Conservation (phyloP, 1,139 yeast species). For the Candida glucosophila region DNA sequence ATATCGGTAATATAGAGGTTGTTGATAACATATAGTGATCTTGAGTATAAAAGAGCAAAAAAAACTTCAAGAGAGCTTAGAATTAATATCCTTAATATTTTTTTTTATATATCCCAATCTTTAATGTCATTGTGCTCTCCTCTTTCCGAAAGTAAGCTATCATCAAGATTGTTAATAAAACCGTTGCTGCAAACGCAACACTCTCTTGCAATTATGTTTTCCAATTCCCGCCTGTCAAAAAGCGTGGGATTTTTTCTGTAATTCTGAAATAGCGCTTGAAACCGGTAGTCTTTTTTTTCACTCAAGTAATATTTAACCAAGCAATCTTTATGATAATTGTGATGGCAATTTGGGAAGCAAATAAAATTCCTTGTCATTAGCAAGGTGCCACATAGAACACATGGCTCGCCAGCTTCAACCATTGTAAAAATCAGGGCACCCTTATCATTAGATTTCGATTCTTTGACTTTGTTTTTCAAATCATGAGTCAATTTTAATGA, state of each 20-base stretch:
- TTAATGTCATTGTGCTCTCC: conserved; percentile 12
- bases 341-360: conserved; percentile 79
- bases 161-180: conserved; percentile 64
- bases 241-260: conserved; percentile 36
- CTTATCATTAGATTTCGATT: conserved; percentile 37
- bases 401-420: conserved; percentile 79
- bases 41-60: too few relatives aligned
- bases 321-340: conserved; percentile 87
- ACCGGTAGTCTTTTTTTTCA: conserved; percentile 57
- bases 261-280: conserved; percentile 52
- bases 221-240: conserved; percentile 39
- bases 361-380: conserved; percentile 67
- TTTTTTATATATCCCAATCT: conserved; percentile 18
- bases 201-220: conserved; percentile 50
- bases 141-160: conserved; percentile 20
- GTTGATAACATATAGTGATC: too few relatives aligned
- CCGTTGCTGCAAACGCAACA: conserved; percentile 79
- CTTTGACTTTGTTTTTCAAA: conserved; percentile 50
- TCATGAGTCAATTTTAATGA: conserved; percentile 57
- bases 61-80: too few relatives aligned
- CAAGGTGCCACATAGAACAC: conserved; percentile 61
- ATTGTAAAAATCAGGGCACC: conserved; percentile 28
- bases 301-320: conserved; percentile 50
- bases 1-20: too few relatives aligned
- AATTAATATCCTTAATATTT: too few relatives aligned